Evolutionary conservation across 495 filamentous ascomycete genomes (phyloP), one percentile per base, ranked within the genome.

Genomic region (Penicillium desertorum): DNA sequence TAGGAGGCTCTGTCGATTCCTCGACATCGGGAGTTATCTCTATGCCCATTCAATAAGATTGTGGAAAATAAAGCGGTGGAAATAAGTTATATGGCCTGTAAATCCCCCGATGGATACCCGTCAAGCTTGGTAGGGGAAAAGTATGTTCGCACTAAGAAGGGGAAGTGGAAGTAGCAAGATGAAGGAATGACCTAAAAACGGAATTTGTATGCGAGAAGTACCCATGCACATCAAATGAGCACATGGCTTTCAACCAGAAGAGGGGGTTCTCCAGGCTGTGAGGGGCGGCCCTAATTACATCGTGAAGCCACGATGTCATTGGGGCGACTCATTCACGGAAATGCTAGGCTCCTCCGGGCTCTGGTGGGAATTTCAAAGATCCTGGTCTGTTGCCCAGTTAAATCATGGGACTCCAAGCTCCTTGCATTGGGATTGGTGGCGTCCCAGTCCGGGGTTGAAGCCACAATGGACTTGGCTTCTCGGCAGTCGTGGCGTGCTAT

Each of bases 1-100:
- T 75, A 74, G 72, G 71, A 65, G 72, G 72, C 43, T 75, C 72
- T 51, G 72, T 72, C 72, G 72, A 74, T 68, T 75, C 72, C 66
- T 75, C 72, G 72, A 75, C 72, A 70, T 74, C 72, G 51, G 58
- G 67, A 49, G 60, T 61, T 43, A 63, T 71, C 51, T 75, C 72
- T 64, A 73, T 69, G 72, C 72, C 72, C 72, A 75, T 75, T 75
- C 72, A 75, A 75, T 64, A 58, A 65, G 61, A 61, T 50, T 45
- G 32, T 42, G 29, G 29, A 7, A 55, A 62, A 43, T 17, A 30
- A 39, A 51, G 51, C 49, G 57, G 36, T 12, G 30, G 39, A 30
- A 50, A 55, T 10, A 22, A 54, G 37, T 20, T 59, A 37, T 30
- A 46, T 9, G 29, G 14, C 22, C 7, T 55, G 27, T 22, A 23